phyloP scores from a whole-genome alignment of 2,329 filamentous ascomycete species.

The Fusarium albosuccineum region DNA sequence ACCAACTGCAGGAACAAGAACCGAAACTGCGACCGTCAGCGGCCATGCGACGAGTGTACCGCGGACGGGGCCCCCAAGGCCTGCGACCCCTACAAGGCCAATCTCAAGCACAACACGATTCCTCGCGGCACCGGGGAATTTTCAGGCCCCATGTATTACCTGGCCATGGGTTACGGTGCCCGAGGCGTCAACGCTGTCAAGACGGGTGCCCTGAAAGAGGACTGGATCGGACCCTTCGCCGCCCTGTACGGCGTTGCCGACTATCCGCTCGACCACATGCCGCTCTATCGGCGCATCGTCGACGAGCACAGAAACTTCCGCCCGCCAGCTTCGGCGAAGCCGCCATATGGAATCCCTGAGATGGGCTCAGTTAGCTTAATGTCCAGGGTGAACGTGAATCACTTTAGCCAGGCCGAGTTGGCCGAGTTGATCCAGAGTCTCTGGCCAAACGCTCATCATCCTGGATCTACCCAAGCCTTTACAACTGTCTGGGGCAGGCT shows the following conservation, averaged over 20 bases:
- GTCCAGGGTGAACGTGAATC: not conserved
- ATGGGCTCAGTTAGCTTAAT: not conserved
- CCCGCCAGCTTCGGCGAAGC: conserved; percentile 11
- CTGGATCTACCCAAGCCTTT: not conserved
- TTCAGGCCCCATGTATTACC: conserved; percentile 53
- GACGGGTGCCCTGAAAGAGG: conserved; percentile 29
- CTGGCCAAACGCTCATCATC: not conserved
- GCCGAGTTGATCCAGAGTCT: not conserved
- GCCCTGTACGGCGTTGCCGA: conserved; percentile 26
- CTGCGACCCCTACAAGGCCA: conserved; percentile 10
- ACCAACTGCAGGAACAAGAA: conserved; percentile 36
- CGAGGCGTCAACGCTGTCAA: conserved; percentile 43
- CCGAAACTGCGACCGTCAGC: conserved; percentile 52
- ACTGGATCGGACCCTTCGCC: conserved; percentile 43
- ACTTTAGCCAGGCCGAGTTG: too few species aligned
- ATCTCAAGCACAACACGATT: conserved; percentile 4
- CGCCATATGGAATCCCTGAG: not conserved
- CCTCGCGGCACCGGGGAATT: not conserved
- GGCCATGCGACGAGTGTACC: conserved; percentile 54
- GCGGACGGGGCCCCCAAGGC: not conserved
- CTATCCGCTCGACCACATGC: not conserved
- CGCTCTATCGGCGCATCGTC: not conserved
- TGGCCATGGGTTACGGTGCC: conserved; percentile 46
- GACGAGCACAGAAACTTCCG: conserved; percentile 11
- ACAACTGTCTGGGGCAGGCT: not conserved